phyloP scores from a whole-genome alignment of 148 eudicot genomes.

The Beta vulgaris region DNA sequence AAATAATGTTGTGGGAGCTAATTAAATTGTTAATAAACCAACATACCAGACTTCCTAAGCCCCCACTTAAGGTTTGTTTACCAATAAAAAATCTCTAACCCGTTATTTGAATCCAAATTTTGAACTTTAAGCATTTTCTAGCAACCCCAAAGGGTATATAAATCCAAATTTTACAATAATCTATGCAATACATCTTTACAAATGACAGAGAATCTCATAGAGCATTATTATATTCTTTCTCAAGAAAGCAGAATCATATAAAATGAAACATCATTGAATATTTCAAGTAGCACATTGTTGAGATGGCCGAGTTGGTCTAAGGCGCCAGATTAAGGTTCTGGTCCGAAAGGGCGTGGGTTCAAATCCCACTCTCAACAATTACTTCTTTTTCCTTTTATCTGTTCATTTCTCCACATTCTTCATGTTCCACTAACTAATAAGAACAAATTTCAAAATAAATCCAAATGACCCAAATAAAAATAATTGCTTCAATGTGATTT shows the following conservation, averaged over 20 bases:
- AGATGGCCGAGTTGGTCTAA: slow-evolving; percentile 99
- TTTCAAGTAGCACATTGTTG: slow-evolving; percentile 38
- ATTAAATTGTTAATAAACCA: neutral
- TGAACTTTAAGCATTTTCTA: neutral
- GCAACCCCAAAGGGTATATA: neutral
- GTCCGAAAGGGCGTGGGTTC: slow-evolving; percentile 99
- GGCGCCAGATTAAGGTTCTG: slow-evolving; percentile 99
- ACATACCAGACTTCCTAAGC: neutral
- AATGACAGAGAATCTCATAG: neutral
- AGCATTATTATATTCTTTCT: neutral
- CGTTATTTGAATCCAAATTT: neutral
- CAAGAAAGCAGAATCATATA: neutral
- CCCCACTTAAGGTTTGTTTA: neutral
- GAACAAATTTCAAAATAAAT: too few species aligned
- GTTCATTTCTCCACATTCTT: neutral
- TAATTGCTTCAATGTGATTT: too few species aligned
- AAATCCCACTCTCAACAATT: slow-evolving; percentile 88
- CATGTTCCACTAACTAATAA: too few species aligned
- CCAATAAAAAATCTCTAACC: neutral
- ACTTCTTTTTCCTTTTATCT: neutral
- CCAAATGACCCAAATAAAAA: too few species aligned
- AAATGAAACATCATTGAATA: neutral
- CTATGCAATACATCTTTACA: neutral
- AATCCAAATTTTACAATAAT: neutral
- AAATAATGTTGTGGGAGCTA: neutral